A percentile compares a stretch with the other conserved stretches of the same genome.
These are phyloP conservation scores for Aspergillus sclerotioniger DNA, from an alignment of 495 filamentous ascomycete genomes.

Conservation along the genomic window DNA sequence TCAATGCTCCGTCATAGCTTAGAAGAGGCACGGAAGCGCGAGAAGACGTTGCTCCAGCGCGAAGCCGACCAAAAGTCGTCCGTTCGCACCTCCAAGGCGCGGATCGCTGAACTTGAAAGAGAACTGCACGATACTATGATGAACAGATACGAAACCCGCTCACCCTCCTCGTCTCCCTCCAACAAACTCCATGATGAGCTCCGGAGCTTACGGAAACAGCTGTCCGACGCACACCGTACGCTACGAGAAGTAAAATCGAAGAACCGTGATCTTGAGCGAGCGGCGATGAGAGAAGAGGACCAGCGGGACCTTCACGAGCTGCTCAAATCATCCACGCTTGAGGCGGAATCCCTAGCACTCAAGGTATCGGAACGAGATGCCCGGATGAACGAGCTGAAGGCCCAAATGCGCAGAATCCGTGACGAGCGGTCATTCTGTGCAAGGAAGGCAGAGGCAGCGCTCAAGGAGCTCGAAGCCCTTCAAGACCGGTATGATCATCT, in stretches of 20 bases:
- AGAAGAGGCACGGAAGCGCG: slow-evolving; percentile 60
- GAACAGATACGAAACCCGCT: slow-evolving; percentile 45
- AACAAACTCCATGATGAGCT: slow-evolving; percentile 59
- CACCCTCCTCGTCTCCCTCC: slow-evolving; percentile 52
- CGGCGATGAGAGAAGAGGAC: slow-evolving; percentile 53
- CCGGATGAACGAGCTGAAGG: slow-evolving; percentile 54
- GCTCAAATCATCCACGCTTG: slow-evolving; percentile 63
- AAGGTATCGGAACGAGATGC: slow-evolving; percentile 54
- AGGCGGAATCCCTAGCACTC: slow-evolving; percentile 62
- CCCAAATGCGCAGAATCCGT: slow-evolving; percentile 54
- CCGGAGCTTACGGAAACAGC: slow-evolving; percentile 58
- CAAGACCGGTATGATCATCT: slow-evolving; percentile 52
- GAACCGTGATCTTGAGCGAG: slow-evolving; percentile 47
- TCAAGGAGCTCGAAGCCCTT: slow-evolving; percentile 53
- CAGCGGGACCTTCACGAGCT: slow-evolving; percentile 64
- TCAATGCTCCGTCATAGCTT: slow-evolving; percentile 59
- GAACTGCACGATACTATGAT: slow-evolving; percentile 55
- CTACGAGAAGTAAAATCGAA: slow-evolving; percentile 56
- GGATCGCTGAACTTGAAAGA: slow-evolving; percentile 55
- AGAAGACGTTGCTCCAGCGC: slow-evolving; percentile 59
- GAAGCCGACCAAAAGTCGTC: slow-evolving; percentile 58
- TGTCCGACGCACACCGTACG: slow-evolving; percentile 59
- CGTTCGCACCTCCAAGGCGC: slow-evolving; percentile 52
- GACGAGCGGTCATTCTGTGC: slow-evolving; percentile 56
- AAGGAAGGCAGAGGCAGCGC: slow-evolving; percentile 46